Evolutionary conservation across 306 rosid genomes (phyloP), one percentile per base, ranked within the genome.

Genomic region (Rosa persica): DNA sequence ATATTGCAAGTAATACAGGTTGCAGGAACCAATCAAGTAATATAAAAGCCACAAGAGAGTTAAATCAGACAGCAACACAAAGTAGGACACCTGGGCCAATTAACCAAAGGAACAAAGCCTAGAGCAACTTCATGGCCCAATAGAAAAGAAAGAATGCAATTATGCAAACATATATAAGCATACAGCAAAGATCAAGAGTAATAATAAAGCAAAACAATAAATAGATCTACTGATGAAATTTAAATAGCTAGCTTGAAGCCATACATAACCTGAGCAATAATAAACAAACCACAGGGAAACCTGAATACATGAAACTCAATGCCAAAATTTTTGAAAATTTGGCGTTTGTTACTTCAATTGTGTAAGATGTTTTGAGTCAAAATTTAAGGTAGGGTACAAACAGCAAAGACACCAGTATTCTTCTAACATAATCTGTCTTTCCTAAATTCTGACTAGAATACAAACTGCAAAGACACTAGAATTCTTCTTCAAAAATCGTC

Each of bases 401-500:
- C 17, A 17, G 68, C 47, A 72, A 61, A 23, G 20, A 12, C 66
- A 44, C 20, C n/a, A n/a, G n/a, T n/a, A 54, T 20, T 54, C 61
- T 20, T 20, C 61, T n/a, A 19, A 61, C 67, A 61, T 61, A 61
- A 23, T 27, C 40, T 8, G 20, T 61, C 40, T 61, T 7, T 27
- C 40, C 40, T 12, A 27, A 61, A 15, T 27, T 6, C 67, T 61
- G 30, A 60, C 67, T 25, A 60, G 39, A 19, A 30, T 43, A 72
- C 72, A 48, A 79, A 72, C 16, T 6, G 58, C 55, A 54, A 64
- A 22, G 11, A 23, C 49, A 70, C 4, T 72, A 20, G 36, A 30
- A 10, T 39, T 58, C 25, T 40, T 65, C 62, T 38, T 62, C 17
- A 17, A 15, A 81, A 52, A 81, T 15, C 64, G n/a, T 52, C 52